Conservation (phyloP, 2,329 filamentous ascomycete genomes). For the Beauveria brongniartii region DNA sequence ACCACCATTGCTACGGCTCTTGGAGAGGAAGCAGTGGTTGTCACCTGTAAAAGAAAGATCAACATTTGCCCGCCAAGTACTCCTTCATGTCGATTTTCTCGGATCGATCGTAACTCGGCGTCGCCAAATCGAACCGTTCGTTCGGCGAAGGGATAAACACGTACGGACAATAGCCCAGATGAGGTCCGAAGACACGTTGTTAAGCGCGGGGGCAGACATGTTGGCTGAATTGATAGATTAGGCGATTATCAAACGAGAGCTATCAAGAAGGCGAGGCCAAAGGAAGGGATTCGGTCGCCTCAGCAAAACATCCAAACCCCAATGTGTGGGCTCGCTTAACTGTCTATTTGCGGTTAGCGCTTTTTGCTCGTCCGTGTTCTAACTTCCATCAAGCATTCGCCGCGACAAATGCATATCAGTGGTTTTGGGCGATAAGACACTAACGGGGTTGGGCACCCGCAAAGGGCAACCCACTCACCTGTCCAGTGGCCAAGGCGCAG, state of each 20-base stretch:
- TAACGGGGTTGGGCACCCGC: neutral
- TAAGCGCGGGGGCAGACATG: constrained; percentile 48
- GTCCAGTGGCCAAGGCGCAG: neutral
- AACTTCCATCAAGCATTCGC: neutral
- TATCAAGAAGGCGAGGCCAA: neutral
- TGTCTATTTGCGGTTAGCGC: constrained; percentile 23
- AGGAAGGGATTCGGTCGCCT: neutral
- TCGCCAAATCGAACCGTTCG: neutral
- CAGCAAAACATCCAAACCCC: constrained; percentile 11
- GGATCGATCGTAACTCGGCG: neutral
- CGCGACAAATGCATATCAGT: neutral
- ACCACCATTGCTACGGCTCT: constrained; percentile 73
- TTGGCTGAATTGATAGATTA: constrained; percentile 32
- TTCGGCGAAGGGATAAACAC: constrained; percentile 24
- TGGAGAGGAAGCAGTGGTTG: constrained; percentile 87
- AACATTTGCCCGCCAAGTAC: neutral
- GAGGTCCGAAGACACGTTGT: constrained; percentile 81
- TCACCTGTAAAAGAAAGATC: constrained; percentile 47
- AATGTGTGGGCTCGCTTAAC: constrained; percentile 36
- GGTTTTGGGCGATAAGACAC: neutral
- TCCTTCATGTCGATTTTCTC: neutral
- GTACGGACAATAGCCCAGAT: constrained; percentile 93
- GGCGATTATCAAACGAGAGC: constrained; percentile 5
- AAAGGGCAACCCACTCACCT: too few species aligned
- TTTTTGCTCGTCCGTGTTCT: neutral